These are phyloP conservation scores for Cytospora paraplurivora DNA, from an alignment of 2,329 filamentous ascomycete genomes.

Conservation along the genomic window DNA sequence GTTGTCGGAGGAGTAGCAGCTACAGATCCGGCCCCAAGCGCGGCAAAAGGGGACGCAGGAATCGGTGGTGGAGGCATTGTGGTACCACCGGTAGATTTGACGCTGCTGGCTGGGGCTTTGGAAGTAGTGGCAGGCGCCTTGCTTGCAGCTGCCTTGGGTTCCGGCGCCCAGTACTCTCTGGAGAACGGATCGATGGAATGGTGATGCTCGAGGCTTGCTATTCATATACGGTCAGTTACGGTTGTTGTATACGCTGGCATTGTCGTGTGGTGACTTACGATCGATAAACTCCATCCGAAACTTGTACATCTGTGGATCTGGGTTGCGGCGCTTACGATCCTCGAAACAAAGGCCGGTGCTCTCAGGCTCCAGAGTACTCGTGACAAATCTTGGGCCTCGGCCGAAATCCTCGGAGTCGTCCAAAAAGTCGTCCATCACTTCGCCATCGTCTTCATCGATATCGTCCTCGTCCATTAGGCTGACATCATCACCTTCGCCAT, in stretches of 20 bases:
- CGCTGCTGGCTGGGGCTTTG: slow-evolving; percentile 38
- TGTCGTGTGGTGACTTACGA: slow-evolving; percentile 51
- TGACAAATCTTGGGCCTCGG: slow-evolving; percentile 57
- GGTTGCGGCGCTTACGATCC: slow-evolving; percentile 51
- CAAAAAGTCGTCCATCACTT: slow-evolving; percentile 87
- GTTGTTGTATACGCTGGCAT: background rate
- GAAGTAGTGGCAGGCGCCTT: slow-evolving; percentile 31
- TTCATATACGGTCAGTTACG: slow-evolving; percentile 30
- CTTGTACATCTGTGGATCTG: slow-evolving; percentile 53
- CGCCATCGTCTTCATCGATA: slow-evolving; percentile 70
- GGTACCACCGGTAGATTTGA: slow-evolving; percentile 37
- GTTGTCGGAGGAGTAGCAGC: slow-evolving; percentile 14
- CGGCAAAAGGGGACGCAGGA: slow-evolving; percentile 31
- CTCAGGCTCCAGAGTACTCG: slow-evolving; percentile 73
- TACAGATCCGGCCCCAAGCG: slow-evolving; percentile 10
- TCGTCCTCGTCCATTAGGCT: slow-evolving; percentile 66
- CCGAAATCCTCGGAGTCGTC: slow-evolving; percentile 79
- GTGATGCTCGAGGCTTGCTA: slow-evolving; percentile 52
- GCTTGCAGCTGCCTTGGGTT: slow-evolving; percentile 32
- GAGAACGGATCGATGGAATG: slow-evolving; percentile 81
- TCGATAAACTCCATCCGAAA: slow-evolving; percentile 77
- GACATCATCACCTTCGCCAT: slow-evolving; percentile 66
- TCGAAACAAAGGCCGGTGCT: slow-evolving; percentile 87
- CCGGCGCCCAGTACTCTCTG: slow-evolving; percentile 71
- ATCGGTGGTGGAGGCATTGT: slow-evolving; percentile 31